These are phyloP conservation scores for Boletus nobilissimus DNA, from an alignment of 1,284 basidiomycete species.

Conservation along the genomic window DNA sequence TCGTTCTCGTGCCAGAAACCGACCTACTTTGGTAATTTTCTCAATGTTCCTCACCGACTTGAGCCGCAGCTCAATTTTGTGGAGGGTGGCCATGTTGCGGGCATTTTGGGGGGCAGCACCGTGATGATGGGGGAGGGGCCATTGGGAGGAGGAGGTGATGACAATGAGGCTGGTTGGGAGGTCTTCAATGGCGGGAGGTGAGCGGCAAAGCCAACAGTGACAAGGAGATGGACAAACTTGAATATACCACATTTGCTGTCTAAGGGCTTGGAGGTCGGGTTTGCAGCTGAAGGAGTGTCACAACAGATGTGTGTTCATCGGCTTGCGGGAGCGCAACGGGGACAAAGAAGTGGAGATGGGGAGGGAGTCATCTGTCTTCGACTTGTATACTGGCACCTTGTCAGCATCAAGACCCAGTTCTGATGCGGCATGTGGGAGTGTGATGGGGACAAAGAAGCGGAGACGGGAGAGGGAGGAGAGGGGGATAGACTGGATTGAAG, in stretches of 20 bases:
- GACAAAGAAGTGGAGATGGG: constrained; percentile 83
- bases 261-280: no score
- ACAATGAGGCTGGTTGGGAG: no score
- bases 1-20: not conserved
- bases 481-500: constrained; percentile 46
- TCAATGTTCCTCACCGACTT: constrained; percentile 99
- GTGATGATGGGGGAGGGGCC: constrained; percentile 53
- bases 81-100: constrained; percentile 95
- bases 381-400: constrained; percentile 34
- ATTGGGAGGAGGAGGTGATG: constrained; percentile 15
- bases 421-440: no score
- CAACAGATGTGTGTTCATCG: constrained; percentile 73
- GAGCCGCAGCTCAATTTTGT: constrained; percentile 95
- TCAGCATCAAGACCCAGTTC: constrained; percentile 27
- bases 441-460: no score
- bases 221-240: no score
- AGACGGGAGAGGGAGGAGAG: constrained; percentile 56
- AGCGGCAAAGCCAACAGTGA: no score
- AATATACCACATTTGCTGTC: no score
- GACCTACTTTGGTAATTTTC: constrained; percentile 96
- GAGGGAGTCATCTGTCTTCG: constrained; percentile 27
- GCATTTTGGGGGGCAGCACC: constrained; percentile 72
- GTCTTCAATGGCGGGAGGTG: no score
- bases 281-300: no score
- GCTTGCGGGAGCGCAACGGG: constrained; percentile 86